phyloP scores from a whole-genome alignment of 164 flowering plant species.

The Buxus sempervirens region DNA sequence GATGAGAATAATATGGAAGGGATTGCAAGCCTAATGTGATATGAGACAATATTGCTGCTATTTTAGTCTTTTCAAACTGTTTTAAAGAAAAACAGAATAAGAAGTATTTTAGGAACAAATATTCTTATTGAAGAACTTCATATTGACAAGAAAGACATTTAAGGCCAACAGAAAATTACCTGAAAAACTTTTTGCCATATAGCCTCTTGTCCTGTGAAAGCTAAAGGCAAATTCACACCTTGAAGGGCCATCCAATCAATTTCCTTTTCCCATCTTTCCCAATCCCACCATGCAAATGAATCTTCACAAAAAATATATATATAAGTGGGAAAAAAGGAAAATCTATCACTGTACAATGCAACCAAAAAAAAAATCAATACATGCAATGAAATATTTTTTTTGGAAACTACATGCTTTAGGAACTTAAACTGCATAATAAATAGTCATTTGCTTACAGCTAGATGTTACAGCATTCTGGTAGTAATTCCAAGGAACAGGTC shows the following conservation, averaged over 20 bases:
- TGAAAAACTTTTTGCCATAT: slow-evolving; percentile 78
- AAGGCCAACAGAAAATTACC: slow-evolving; percentile 31
- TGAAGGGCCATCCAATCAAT: slow-evolving; percentile 92
- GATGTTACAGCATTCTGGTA: slow-evolving; percentile 90
- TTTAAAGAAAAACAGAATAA: not conserved
- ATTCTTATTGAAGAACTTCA: not conserved
- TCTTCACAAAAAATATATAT: slow-evolving; percentile 36
- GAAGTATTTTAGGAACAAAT: not conserved
- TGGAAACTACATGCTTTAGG: too few species aligned
- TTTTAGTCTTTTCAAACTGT: not conserved
- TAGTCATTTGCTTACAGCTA: slow-evolving; percentile 50
- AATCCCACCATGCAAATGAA: slow-evolving; percentile 85
- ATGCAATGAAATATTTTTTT: too few species aligned
- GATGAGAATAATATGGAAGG: too few species aligned
- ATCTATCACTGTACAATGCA: not conserved
- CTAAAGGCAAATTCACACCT: slow-evolving; percentile 72
- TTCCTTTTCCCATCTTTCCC: slow-evolving; percentile 86
- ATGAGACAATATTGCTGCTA: not conserved
- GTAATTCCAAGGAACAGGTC: slow-evolving; percentile 75
- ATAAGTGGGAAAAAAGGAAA: not conserved
- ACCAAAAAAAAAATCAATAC: not conserved
- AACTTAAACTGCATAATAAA: too few species aligned
- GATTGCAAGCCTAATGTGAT: too few species aligned
- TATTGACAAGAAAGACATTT: not conserved
- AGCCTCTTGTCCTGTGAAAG: slow-evolving; percentile 80